These are phyloP conservation scores for Xylariomycetidae sp. DNA, from an alignment of 2,329 filamentous ascomycete species.

Conservation along the genomic window DNA sequence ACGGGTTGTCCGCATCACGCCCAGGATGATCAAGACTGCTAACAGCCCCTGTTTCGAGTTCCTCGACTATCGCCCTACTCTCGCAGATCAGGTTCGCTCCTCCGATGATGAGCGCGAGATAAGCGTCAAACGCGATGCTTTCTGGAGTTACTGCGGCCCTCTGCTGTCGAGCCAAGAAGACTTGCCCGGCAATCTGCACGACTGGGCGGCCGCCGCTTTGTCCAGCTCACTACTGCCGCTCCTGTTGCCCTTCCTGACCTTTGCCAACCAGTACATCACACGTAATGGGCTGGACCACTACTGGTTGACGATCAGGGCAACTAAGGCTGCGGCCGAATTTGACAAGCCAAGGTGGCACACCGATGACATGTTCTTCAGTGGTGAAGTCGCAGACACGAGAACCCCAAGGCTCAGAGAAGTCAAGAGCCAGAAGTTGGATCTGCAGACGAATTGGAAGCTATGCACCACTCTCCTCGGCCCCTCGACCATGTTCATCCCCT, in stretches of 20 bases:
- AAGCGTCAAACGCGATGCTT: slow-evolving; percentile 26
- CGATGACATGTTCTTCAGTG: slow-evolving; percentile 42
- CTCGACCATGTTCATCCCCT: slow-evolving; percentile 38
- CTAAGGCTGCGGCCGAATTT: slow-evolving; percentile 36
- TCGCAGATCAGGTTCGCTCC: background rate
- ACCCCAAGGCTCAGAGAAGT: too few species aligned
- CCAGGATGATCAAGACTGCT: too few species aligned
- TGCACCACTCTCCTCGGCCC: slow-evolving; percentile 43
- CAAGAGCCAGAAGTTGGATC: slow-evolving; percentile 7
- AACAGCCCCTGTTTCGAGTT: slow-evolving; percentile 18
- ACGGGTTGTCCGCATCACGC: too few species aligned
- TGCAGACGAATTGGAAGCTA: slow-evolving; percentile 43
- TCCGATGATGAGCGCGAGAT: slow-evolving; percentile 4
- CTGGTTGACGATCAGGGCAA: slow-evolving; percentile 44
- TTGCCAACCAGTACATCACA: slow-evolving; percentile 32
- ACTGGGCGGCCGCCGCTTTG: slow-evolving; percentile 32
- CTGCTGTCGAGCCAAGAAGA: slow-evolving; percentile 24
- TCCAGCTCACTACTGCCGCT: slow-evolving; percentile 28
- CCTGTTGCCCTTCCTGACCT: slow-evolving; percentile 36
- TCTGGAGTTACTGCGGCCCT: slow-evolving; percentile 42
- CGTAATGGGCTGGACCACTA: slow-evolving; percentile 34
- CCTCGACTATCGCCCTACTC: slow-evolving; percentile 11
- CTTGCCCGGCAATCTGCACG: slow-evolving; percentile 32
- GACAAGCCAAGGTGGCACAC: slow-evolving; percentile 44
- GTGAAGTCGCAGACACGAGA: slow-evolving; percentile 9